Base-by-base conservation (phyloP, 1,284 basidiomycete genomes). In the Leccinum angustisporum region DNA sequence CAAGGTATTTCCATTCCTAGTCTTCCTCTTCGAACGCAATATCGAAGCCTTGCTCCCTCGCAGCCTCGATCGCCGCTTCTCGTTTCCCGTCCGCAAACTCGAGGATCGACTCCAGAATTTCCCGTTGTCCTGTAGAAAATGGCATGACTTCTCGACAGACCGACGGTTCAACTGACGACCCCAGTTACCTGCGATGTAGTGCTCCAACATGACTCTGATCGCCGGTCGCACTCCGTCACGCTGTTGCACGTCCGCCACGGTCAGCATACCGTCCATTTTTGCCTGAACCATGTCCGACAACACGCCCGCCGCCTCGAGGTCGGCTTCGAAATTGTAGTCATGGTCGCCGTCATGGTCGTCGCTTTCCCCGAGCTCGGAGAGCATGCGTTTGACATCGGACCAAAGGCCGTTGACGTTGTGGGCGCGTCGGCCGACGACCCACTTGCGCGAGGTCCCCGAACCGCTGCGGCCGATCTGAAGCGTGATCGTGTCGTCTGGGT, bases 401-500 rank as follows among this genome's bases (percentile, higher is more conserved):
- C 91, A 89, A 7, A 93, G 72, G 0, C 79, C 83, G 10, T 86
- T 83, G 2, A 78, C 82, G 2, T 86, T 83, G 16, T 68, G 72
- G 0, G 86, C 86, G 48, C 79, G 67, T 30, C 86, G 79, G 8
- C 86, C 86, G 1, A 95, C 78, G 61, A 86, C 84, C 81, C 87
- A 90, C 61, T 81, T 80, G 62, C 81, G 75, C 10, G 63, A 54
- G 6, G 63, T 65, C 54, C 55, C 75, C 71, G 67, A 57, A 2
- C 86, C 84, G 14, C 87, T 90, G 2, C 86, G 84, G 13, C 86
- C 90, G 53, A 96, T 79, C 62, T 88, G 88, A 34, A 97, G 83
- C 1, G 91, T 80, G 62, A 95, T 89, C 1, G 89, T 89, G 72
- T 96, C 94, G 68, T 95, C 92, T 0, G 90, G 90, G 68, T 96